Base-by-base conservation (phyloP, 495 filamentous ascomycete genomes). In the Tirmania nivea region DNA sequence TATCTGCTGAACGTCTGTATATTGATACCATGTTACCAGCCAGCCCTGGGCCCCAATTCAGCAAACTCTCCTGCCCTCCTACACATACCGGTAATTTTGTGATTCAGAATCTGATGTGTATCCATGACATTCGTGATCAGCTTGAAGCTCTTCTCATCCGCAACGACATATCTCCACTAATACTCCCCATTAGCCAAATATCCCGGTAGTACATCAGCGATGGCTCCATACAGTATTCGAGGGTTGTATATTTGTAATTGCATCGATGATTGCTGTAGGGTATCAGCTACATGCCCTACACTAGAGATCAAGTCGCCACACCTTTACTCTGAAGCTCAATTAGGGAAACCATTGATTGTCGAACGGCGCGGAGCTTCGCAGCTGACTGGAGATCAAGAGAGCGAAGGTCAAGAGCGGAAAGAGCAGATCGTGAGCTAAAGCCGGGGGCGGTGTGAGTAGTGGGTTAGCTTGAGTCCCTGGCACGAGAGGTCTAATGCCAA, bases 91-190 rank as follows among this genome's bases (percentile, higher is more conserved):
- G 88, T 86, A 64, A 97, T 83, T 64, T 92, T 92, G 66, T 86
- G 74, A 65, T 90, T 88, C 65, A 97, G 80, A 53, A 97, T 89
- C 65, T 94, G 84, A 73, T 95, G 87, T 68, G 94, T 83, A 57
- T 84, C 87, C 61, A 87, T 77, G 21, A 84, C 83, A 73, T 82
- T 86, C 65, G 90, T 80, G 58, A 96, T 73, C 58, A 97, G 70
- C 63, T 79, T 82, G 64, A 78, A 79, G 65, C 83, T 84, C 19
- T 68, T 70, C 56, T 81, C 79, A 69, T 97, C 90, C 59, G 92
- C 68, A 34, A 97, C 81, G 61, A 96, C 69, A 59, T 94, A 81
- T 74, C 94, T 95, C 90, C 90, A 96, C 89, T 96, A 45, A 14
- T 14, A 64, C 52, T 56, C 48, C 54, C 65, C 63, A 48, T 10